These are phyloP conservation scores for Hortaea werneckii DNA, from an alignment of 2,329 filamentous ascomycete species.

Conservation along the genomic window DNA sequence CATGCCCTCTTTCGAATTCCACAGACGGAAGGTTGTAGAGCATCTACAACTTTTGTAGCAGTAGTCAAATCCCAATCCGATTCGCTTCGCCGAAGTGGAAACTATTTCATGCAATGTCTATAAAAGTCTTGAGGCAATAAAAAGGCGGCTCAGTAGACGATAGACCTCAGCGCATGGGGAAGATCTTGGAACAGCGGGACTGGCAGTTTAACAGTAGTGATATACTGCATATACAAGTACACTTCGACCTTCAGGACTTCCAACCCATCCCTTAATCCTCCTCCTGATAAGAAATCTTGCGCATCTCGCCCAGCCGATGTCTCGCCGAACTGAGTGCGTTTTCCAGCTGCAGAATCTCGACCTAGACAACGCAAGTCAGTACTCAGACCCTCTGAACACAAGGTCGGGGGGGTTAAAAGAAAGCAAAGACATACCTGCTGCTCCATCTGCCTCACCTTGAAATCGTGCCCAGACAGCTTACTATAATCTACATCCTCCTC, in stretches of 20 bases:
- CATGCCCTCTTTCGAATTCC: no score
- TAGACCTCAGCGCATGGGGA: no score
- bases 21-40: no score
- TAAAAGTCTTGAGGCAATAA: neutral
- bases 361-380: constrained; percentile 42
- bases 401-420: neutral
- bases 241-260: neutral
- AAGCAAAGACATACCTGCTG: constrained; percentile 65
- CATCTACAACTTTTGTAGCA: no score
- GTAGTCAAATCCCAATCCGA: no score
- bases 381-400: no score
- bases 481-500: constrained; percentile 74
- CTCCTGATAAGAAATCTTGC: constrained; percentile 90
- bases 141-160: neutral
- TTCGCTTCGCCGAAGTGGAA: no score
- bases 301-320: constrained; percentile 86
- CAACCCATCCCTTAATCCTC: constrained; percentile 33
- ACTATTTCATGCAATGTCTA: neutral
- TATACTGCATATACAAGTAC: neutral
- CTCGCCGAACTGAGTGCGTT: constrained; percentile 72
- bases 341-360: constrained; percentile 93
- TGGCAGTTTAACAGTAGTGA: neutral
- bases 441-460: constrained; percentile 98
- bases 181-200: neutral
- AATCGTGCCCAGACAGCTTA: constrained; percentile 84